Percentiles rank a stretch among this genome's conserved stretches.
Evolutionary conservation across 306 rosid genomes (phyloP).

Genomic region (Sesbania bispinosa): DNA sequence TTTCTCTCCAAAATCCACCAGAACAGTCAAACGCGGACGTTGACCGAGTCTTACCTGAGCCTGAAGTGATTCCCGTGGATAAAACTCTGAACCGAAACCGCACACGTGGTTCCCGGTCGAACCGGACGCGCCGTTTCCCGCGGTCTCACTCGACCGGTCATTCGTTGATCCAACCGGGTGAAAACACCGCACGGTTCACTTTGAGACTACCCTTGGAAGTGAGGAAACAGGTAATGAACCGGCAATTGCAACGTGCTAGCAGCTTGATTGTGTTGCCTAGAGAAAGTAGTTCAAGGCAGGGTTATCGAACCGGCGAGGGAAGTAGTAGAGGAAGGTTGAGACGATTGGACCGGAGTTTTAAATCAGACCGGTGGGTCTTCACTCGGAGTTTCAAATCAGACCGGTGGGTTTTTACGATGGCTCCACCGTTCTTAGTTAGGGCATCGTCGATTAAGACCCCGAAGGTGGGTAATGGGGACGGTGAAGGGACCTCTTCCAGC

Average conservation of each 20-base stretch:
- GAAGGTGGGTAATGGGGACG: conserved; percentile 24
- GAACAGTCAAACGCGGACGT: neutral
- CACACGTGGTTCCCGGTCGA: conserved; percentile 35
- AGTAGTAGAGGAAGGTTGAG: conserved; percentile 50
- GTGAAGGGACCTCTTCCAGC: conserved; percentile 36
- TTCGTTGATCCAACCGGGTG: conserved; percentile 64
- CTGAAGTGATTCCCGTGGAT: neutral
- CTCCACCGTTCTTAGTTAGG: conserved; percentile 60
- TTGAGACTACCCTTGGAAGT: conserved; percentile 65
- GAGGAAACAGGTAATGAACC: conserved; percentile 59
- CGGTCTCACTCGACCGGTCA: conserved; percentile 95
- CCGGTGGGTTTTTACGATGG: conserved; percentile 59
- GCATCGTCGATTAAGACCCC: conserved; percentile 55
- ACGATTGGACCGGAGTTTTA: conserved; percentile 49
- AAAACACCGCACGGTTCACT: conserved; percentile 81
- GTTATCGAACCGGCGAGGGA: conserved; percentile 54
- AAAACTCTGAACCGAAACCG: conserved; percentile 58
- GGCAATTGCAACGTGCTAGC: conserved; percentile 51
- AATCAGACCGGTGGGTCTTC: conserved; percentile 77
- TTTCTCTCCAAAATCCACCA: neutral
- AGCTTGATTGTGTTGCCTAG: conserved; percentile 58
- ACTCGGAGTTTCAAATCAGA: conserved; percentile 58
- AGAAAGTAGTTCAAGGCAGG: conserved; percentile 57
- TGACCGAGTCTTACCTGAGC: neutral
- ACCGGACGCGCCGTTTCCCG: conserved; percentile 47